A percentile compares a stretch with the other conserved stretches of the same genome.
phyloP scores from a whole-genome alignment of 805 yeast genomes.

The Candida gorgasii region DNA sequence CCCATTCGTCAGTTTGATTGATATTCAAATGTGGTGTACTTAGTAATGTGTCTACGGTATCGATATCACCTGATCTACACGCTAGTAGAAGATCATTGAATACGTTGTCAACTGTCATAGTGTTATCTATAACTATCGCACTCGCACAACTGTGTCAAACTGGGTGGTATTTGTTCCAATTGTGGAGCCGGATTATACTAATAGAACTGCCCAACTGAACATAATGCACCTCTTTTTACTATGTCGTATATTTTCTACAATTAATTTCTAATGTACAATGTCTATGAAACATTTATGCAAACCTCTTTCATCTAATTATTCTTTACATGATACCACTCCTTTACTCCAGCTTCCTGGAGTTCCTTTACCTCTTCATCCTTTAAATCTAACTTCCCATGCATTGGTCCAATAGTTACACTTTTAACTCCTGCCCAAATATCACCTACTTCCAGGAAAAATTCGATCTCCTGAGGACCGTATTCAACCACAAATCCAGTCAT shows the following conservation, averaged over 20 bases:
- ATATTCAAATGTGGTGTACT: slow-evolving; percentile 40
- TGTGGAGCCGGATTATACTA: too few species aligned
- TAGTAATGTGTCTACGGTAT: slow-evolving; percentile 57
- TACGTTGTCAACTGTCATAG: slow-evolving; percentile 5
- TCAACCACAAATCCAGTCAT: slow-evolving; percentile 24
- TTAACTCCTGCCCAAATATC: slow-evolving; percentile 25
- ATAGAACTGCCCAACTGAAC: too few species aligned
- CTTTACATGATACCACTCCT: slow-evolving; percentile 6
- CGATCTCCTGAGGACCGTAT: slow-evolving; percentile 22
- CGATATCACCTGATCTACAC: slow-evolving; percentile 69
- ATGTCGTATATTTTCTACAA: too few species aligned
- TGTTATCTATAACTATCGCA: not conserved
- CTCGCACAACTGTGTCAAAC: too few species aligned
- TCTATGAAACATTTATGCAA: too few species aligned
- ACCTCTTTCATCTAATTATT: not conserved
- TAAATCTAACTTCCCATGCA: slow-evolving; percentile 1
- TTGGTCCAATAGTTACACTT: not conserved
- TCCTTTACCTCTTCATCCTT: slow-evolving; percentile 7
- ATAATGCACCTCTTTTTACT: too few species aligned
- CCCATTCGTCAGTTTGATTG: slow-evolving; percentile 66
- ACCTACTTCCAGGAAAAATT: slow-evolving; percentile 24
- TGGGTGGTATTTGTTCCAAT: too few species aligned
- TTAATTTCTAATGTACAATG: too few species aligned
- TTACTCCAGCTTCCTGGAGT: not conserved
- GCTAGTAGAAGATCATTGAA: slow-evolving; percentile 36